These are phyloP conservation scores for Cladosporium austrohemisphaericum DNA, from an alignment of 2,329 filamentous ascomycete genomes.

Conservation along the genomic window DNA sequence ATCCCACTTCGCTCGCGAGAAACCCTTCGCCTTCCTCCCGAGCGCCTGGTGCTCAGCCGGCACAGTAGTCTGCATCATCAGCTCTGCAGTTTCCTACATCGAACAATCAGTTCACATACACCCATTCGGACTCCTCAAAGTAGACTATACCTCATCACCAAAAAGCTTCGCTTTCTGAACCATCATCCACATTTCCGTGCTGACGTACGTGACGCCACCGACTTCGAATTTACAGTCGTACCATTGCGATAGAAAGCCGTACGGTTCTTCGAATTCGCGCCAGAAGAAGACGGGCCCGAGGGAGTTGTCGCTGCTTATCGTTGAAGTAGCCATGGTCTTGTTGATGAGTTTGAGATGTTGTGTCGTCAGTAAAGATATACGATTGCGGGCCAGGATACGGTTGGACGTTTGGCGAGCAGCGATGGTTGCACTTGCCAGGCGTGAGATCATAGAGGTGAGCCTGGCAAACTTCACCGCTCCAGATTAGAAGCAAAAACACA, in stretches of 20 bases:
- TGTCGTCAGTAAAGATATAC: background rate
- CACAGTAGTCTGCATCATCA: slow-evolving; percentile 47
- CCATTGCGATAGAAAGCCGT: slow-evolving; percentile 63
- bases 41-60: slow-evolving; percentile 52
- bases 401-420: no score
- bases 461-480: no score
- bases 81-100: slow-evolving; percentile 38
- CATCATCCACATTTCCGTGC: slow-evolving; percentile 50
- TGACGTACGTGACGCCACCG: slow-evolving; percentile 36
- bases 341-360: background rate
- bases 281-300: slow-evolving; percentile 35
- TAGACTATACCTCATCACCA: slow-evolving; percentile 35
- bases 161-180: slow-evolving; percentile 43
- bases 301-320: background rate
- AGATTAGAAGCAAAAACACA: no score
- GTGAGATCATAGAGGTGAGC: no score
- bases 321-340: slow-evolving; percentile 2
- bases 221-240: slow-evolving; percentile 50
- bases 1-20: slow-evolving; percentile 52
- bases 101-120: background rate
- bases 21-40: slow-evolving; percentile 54
- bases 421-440: no score
- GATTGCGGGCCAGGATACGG: no score
- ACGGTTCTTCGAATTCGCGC: slow-evolving; percentile 40
- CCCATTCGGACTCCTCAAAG: background rate